Evolutionary conservation across 768 basidiomycete species (phyloP), one percentile per base, ranked within the genome.

Genomic region (Cyclocybe cylindracea): DNA sequence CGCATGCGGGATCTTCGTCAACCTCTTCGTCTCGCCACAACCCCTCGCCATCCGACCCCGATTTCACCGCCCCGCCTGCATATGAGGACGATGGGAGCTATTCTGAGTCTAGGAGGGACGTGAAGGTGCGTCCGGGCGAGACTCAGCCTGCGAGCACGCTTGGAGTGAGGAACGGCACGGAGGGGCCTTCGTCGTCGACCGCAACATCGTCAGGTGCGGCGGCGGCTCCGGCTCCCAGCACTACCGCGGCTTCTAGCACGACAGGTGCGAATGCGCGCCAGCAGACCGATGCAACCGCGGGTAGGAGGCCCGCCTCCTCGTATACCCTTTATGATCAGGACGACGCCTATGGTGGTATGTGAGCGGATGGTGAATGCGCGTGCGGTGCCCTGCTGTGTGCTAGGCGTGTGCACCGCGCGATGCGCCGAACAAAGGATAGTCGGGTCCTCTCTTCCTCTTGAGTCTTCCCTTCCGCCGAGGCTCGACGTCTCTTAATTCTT

Each of bases 321-420:
- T 38, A 44, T 35, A 50, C 62, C n/a, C 31, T 64, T 16, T 64
- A 64, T 37, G 55, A 60, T 43, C 52, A 55, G 4, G 56, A 58
- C 14, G 60, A 64, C 56, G 61, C 50, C 7, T 64, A 64, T 54
- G 65, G 65, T 24, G 65, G 65, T 31, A 62, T 64, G 39, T 66
- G 58, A 53, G 24, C 24, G 24, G 24, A 24, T 24, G 24, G 24
- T 24, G 24, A 24, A 24, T 24, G 24, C 24, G 24, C 24, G 24
- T 24, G 24, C 5, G 24, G 24, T 24, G 24, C 24, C 24, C 24
- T 24, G 24, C 24, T 24, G 24, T 24, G 24, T 24, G 24, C 24
- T 5, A 24, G 24, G 24, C 24, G 5, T 24, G 24, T 24, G 24
- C 24, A 24, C 24, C 24, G 24, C 24, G 24, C 24, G 24, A 24